Evolutionary conservation across 768 basidiomycete genomes (phyloP), one percentile per base, ranked within the genome.

Genomic region (Rubroboletus satanas): DNA sequence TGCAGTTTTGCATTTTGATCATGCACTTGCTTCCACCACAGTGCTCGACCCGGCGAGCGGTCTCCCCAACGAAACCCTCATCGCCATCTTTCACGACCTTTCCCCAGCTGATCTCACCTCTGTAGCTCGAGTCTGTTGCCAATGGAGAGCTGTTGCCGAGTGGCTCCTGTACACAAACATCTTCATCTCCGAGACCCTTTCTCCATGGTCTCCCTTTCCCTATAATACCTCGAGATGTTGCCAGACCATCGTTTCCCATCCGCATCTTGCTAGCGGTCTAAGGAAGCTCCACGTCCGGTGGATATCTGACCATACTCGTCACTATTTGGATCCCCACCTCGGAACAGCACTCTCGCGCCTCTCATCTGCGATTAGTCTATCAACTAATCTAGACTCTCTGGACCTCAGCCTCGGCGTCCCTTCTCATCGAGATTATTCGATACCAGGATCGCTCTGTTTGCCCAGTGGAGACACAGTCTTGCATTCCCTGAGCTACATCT

Each of bases 231-330:
- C 77, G 3, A 69, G 72, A 55, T 84, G 81, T 74, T 84, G 79
- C 29, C 35, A 38, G 29, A 49, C 18, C 35, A 23, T 37, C 18
- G 2, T 12, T 32, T 68, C 73, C 8, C 10, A 49, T n/a, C 36
- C 17, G 5, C 75, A 83, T 64, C 78, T 84, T 58, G 59, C 74
- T 43, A 77, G 78, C 29, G 63, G 67, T 41, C 75, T 78, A 21
- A 75, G 72, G 57, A 75, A 72, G 36, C 66, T 87, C 31, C 77
- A 78, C 52, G 69, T 86, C 38, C 75, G 81, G 52, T 86, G 83
- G 84, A 78, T 77, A 67, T 21, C 8, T n/a, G 52, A 60, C 17
- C 65, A 66, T 8, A 45, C 41, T 64, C 49, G 61, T 17, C 23
- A n/a, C 12, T 7, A 4, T n/a, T 35, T 23, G 6, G 2, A 44